Percentiles rank a stretch among this genome's conserved stretches.
Conservation (phyloP, 2,329 filamentous ascomycete species). For the Fusarium falciforme region DNA sequence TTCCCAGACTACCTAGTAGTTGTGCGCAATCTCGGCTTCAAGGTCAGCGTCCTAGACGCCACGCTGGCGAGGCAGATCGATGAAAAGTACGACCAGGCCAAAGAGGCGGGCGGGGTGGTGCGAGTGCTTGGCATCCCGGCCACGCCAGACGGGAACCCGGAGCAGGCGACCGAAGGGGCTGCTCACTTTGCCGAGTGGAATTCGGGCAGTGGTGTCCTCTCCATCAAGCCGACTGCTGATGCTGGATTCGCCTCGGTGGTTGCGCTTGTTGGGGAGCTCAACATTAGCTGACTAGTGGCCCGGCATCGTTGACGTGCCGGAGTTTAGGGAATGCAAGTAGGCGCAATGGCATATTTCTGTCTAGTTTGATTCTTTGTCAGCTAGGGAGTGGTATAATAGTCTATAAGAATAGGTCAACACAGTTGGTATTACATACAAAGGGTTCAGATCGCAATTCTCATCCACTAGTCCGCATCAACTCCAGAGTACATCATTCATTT, state of each 20-base stretch:
- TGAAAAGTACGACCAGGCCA: slow-evolving; percentile 19
- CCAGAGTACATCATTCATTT: slow-evolving; percentile 13
- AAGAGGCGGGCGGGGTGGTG: slow-evolving; percentile 19
- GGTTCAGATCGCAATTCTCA: background rate
- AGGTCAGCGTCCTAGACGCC: slow-evolving; percentile 14
- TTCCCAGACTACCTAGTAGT: slow-evolving; percentile 33
- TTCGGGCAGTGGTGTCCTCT: slow-evolving; percentile 4
- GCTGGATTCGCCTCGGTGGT: slow-evolving; percentile 34
- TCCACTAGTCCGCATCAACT: background rate
- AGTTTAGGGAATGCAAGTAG: background rate
- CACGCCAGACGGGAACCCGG: slow-evolving; percentile 22
- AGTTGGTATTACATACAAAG: background rate
- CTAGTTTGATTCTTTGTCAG: background rate
- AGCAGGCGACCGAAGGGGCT: slow-evolving; percentile 28
- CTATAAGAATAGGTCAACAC: background rate
- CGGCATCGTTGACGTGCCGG: background rate
- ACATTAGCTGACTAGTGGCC: background rate
- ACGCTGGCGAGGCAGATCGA: slow-evolving; percentile 3
- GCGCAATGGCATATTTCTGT: background rate
- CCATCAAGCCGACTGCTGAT: slow-evolving; percentile 20
- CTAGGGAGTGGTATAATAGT: background rate
- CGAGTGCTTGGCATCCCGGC: slow-evolving; percentile 32
- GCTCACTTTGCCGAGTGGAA: slow-evolving; percentile 36
- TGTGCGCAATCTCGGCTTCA: slow-evolving; percentile 33
- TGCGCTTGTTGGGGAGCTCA: slow-evolving; percentile 31